Evolutionary conservation across 164 flowering plant genomes (phyloP).

Genomic region (Nelumbo lutea): DNA sequence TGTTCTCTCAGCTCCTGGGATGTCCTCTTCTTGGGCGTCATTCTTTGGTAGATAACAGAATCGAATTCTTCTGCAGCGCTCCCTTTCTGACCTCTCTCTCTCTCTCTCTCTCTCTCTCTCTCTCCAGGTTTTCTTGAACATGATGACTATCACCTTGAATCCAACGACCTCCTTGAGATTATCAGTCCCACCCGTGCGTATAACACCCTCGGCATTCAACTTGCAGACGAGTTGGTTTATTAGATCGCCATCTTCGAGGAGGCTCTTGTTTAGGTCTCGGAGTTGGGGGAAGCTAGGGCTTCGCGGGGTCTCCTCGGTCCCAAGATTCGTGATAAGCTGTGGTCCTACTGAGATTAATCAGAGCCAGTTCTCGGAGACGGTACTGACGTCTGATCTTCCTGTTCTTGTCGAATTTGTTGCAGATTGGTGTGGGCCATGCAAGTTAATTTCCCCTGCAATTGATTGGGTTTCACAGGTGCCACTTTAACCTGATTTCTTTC

Average conservation of each 20-base stretch:
- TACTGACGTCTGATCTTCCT: constrained; percentile 57
- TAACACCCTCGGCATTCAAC: background rate
- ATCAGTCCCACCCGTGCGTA: constrained; percentile 2
- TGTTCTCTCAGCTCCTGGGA: too few species aligned
- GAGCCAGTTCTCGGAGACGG: constrained; percentile 46
- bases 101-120: background rate
- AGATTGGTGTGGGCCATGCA: constrained; percentile 89
- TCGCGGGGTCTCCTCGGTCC: background rate
- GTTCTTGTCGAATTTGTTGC: constrained; percentile 90
- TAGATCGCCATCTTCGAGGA: background rate
- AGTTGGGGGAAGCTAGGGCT: background rate
- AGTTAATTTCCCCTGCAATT: constrained; percentile 57
- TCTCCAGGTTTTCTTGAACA: background rate
- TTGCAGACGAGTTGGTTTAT: constrained; percentile 5
- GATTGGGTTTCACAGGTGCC: constrained; percentile 61
- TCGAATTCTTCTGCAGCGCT: too few species aligned
- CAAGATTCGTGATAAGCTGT: constrained; percentile 17
- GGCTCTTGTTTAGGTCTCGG: constrained; percentile 1
- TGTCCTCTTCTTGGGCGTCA: too few species aligned
- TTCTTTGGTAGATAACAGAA: too few species aligned
- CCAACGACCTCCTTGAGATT: constrained; percentile 9
- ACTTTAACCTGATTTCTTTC: background rate
- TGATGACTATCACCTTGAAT: constrained; percentile 16
- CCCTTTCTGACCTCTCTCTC: background rate
- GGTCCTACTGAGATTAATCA: constrained; percentile 46